Conservation (phyloP, 768 basidiomycete genomes). For the Ephemerocybe angulata region DNA sequence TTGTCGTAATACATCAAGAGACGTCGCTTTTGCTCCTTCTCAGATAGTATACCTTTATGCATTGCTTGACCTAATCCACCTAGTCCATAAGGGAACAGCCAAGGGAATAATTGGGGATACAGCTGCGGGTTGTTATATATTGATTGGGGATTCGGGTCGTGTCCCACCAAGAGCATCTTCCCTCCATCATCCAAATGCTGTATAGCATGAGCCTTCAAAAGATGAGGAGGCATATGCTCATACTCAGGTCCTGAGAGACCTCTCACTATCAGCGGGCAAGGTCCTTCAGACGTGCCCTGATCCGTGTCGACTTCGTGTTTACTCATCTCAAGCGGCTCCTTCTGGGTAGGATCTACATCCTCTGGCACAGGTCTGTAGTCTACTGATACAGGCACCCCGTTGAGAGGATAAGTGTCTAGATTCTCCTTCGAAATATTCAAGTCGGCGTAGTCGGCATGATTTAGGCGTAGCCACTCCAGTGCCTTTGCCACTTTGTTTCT, state of each 20-base stretch:
- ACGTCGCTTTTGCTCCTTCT: conserved; percentile 16
- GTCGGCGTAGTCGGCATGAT: conserved; percentile 1
- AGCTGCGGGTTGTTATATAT: conserved; percentile 2
- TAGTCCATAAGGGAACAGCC: neutral
- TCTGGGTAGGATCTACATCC: neutral
- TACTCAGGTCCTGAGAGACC: neutral
- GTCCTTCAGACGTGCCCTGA: neutral
- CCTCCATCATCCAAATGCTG: neutral
- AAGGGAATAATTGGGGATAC: conserved; percentile 20
- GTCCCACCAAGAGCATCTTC: neutral
- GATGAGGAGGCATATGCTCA: neutral
- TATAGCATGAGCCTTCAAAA: neutral
- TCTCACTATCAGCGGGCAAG: neutral
- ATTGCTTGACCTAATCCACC: conserved; percentile 14
- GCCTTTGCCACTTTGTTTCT: neutral
- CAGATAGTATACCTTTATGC: conserved; percentile 6
- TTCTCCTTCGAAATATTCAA: neutral
- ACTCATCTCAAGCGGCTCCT: neutral
- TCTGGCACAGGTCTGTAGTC: neutral
- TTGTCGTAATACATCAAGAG: conserved; percentile 33
- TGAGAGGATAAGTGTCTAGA: neutral
- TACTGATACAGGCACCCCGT: neutral
- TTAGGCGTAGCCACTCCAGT: neutral
- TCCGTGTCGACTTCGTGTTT: neutral
- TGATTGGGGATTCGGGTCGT: neutral